Evolutionary conservation across 129 eudicot genomes (phyloP).

Genomic region (Flaveria linearis): DNA sequence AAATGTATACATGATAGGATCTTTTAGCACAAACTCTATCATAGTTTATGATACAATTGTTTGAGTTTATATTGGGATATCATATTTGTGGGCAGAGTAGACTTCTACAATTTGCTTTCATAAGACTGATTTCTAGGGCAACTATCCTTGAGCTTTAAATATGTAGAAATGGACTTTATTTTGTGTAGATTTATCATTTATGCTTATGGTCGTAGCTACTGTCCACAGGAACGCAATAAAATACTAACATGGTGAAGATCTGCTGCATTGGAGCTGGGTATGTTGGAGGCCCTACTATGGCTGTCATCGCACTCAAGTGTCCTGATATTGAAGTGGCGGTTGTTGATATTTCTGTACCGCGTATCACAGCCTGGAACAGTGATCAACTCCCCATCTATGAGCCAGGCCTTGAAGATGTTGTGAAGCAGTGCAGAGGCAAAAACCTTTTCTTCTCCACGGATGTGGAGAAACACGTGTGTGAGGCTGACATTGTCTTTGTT

Average conservation of each 20-base stretch:
- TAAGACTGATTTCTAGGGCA: neutral
- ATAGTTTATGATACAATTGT: slow-evolving; percentile 10
- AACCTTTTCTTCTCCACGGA: slow-evolving; percentile 63
- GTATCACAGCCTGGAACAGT: slow-evolving; percentile 65
- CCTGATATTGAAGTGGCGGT: slow-evolving; percentile 55
- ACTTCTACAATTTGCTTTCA: neutral
- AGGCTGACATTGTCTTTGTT: slow-evolving; percentile 65
- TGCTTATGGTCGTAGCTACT: neutral
- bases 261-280: slow-evolving; percentile 75
- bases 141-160: neutral
- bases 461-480: slow-evolving; percentile 54
- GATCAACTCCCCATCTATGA: slow-evolving; percentile 66
- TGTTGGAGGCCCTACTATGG: slow-evolving; percentile 78
- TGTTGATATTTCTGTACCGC: slow-evolving; percentile 53
- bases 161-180: neutral
- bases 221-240: neutral
- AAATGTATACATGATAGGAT: slow-evolving; percentile 11
- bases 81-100: neutral
- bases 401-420: slow-evolving; percentile 65
- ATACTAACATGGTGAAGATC: slow-evolving; percentile 50
- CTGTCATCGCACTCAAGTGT: slow-evolving; percentile 65
- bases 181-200: neutral
- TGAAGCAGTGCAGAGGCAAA: slow-evolving; percentile 60
- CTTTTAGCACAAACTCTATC: neutral
- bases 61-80: neutral